Percentiles rank a stretch among this genome's conserved stretches.
phyloP scores from a whole-genome alignment of 1,139 yeast species.

The Lodderomyces parapsilosis region DNA sequence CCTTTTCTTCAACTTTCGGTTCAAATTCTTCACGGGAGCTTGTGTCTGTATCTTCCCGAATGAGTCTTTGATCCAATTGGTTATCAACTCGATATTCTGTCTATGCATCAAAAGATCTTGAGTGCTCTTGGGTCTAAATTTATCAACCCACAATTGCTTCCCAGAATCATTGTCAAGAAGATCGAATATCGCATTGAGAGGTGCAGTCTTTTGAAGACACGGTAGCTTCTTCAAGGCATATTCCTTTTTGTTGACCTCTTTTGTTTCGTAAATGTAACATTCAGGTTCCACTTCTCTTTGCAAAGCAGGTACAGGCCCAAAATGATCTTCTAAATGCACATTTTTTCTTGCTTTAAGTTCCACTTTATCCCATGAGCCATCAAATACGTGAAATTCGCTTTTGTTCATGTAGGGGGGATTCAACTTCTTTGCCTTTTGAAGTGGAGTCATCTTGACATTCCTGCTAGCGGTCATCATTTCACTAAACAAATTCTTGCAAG shows the following conservation, averaged over 20 bases:
- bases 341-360: not conserved
- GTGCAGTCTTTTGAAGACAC: conserved; percentile 13
- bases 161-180: conserved; percentile 11
- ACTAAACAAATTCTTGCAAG: conserved; percentile 8
- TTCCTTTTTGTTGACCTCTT: not conserved
- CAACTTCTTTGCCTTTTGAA: conserved; percentile 25
- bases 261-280: not conserved
- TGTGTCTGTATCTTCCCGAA: conserved; percentile 36
- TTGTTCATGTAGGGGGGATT: conserved; percentile 19
- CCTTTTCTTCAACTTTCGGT: conserved; percentile 17
- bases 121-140: conserved; percentile 40
- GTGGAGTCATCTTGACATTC: conserved; percentile 20
- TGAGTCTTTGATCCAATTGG: conserved; percentile 50
- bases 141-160: conserved; percentile 39
- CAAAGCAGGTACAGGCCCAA: conserved; percentile 1
- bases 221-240: conserved; percentile 16
- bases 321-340: not conserved
- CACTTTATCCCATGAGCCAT: conserved; percentile 1
- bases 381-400: conserved; percentile 22
- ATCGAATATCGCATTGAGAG: conserved; percentile 22
- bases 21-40: conserved; percentile 30
- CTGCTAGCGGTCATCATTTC: conserved; percentile 27
- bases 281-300: not conserved
- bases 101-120: conserved; percentile 36
- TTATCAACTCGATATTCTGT: conserved; percentile 22